These are phyloP conservation scores for Lachancea sp. DNA, from an alignment of 805 yeast species.

Conservation along the genomic window DNA sequence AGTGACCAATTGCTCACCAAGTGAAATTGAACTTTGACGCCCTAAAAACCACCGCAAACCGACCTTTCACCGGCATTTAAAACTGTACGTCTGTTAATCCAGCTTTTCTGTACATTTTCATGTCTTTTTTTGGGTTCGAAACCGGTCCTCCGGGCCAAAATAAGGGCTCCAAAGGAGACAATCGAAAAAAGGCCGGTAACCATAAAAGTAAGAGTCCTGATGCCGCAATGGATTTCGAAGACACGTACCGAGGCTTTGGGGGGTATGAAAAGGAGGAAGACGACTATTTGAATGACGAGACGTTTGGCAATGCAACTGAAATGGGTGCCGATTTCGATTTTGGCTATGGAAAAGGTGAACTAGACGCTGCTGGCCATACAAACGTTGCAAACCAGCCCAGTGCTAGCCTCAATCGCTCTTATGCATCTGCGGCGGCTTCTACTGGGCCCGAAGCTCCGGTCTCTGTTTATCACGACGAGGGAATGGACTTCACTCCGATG, in stretches of 20 bases:
- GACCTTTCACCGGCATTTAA: neutral
- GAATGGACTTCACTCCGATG: slow-evolving; percentile 51
- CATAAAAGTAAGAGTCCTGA: slow-evolving; percentile 12
- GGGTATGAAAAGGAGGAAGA: slow-evolving; percentile 68
- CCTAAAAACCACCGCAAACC: neutral
- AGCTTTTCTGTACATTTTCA: slow-evolving; percentile 2
- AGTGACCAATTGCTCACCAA: neutral
- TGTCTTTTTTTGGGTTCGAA: slow-evolving; percentile 35
- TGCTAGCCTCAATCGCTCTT: neutral
- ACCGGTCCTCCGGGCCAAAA: slow-evolving; percentile 13
- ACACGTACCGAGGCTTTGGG: slow-evolving; percentile 74
- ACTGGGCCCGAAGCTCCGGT: slow-evolving; percentile 31
- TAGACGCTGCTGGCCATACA: slow-evolving; percentile 1
- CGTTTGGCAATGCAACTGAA: slow-evolving; percentile 29
- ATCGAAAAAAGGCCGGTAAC: neutral
- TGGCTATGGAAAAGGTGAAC: slow-evolving; percentile 24
- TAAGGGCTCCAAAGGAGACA: slow-evolving; percentile 6
- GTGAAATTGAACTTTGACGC: neutral
- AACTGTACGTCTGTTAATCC: neutral
- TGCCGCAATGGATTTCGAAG: slow-evolving; percentile 63
- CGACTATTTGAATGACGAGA: slow-evolving; percentile 39
- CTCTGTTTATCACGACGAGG: slow-evolving; percentile 11
- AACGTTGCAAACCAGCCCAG: neutral
- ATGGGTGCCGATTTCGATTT: slow-evolving; percentile 34
- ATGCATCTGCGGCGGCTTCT: slow-evolving; percentile 34